Conservation (phyloP, 257 asterid genomes). For the Nicotiana undulata region DNA sequence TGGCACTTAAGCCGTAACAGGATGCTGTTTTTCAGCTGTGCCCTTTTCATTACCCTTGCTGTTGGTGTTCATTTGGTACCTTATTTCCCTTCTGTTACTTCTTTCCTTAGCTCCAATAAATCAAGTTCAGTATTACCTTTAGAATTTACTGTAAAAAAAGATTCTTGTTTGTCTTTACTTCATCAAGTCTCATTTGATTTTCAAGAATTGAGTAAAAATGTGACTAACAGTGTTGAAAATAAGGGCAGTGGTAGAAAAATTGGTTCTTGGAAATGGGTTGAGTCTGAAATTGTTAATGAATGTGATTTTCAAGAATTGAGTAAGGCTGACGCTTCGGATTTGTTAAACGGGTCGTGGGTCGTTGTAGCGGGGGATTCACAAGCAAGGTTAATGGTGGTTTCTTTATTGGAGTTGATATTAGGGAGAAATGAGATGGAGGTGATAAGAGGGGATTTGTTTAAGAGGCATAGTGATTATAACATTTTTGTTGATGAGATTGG, state of each 20-base stretch:
- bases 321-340: slow-evolving; percentile 63
- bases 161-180: slow-evolving; percentile 58
- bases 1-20: slow-evolving; percentile 97
- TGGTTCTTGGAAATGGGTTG: slow-evolving; percentile 66
- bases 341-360: slow-evolving; percentile 94
- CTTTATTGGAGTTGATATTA: slow-evolving; percentile 64
- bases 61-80: slow-evolving; percentile 90
- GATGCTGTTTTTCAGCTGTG: slow-evolving; percentile 92
- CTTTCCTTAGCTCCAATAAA: slow-evolving; percentile 24
- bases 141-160: slow-evolving; percentile 28
- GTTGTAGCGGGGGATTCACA: slow-evolving; percentile 94
- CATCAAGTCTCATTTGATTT: slow-evolving; percentile 37
- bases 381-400: slow-evolving; percentile 75
- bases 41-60: slow-evolving; percentile 92
- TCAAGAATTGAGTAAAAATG: neutral
- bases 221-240: neutral
- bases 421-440: slow-evolving; percentile 46
- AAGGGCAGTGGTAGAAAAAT: slow-evolving; percentile 6
- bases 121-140: slow-evolving; percentile 11
- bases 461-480: slow-evolving; percentile 86
- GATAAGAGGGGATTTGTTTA: slow-evolving; percentile 60
- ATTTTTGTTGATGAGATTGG: slow-evolving; percentile 60
- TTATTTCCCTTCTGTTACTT: slow-evolving; percentile 58
- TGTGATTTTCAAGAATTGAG: slow-evolving; percentile 76
- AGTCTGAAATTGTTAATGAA: slow-evolving; percentile 30